Base-by-base conservation (phyloP, 1,284 basidiomycete genomes). In the Fomitopsis pinicola region DNA sequence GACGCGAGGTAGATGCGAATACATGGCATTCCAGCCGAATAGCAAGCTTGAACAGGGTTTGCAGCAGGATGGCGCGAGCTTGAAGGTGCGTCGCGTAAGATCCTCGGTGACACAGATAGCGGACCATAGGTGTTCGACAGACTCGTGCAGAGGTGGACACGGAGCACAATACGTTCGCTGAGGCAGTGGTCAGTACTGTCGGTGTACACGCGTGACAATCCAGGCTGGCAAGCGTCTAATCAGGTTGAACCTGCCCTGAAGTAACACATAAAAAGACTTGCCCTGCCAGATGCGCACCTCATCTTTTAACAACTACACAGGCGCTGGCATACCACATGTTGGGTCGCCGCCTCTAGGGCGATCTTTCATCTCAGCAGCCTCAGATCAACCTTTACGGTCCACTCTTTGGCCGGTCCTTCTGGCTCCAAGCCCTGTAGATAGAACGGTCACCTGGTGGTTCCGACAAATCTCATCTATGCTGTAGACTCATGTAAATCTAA, bases 301-400 rank as follows among this genome's bases (percentile, higher is more conserved):
- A 83, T 85, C 81, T 84, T 85, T 85, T 85, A 85, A 86, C 85
- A 85, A 83, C 77, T 78, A 76, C 73, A 79, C 68, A 69, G 85
- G 81, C 76, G 70, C 77, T 73, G 64, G 73, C 67, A 67, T 79
- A 81, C 82, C 82, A 86, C 82, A 86, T 84, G 82, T 76, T 79
- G 70, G 80, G 71, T 75, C 80, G 79, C 76, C 72, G 55, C 30
- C 36, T 30, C 45, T 26, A 63, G 42, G 61, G 69, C 78, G 78
- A 73, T 79, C 79, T 72, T 80, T 79, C 81, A 85, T 84, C 81
- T 72, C 66, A 67, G 74, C 71, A 69, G 80, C 83, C 85, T 86
- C 75, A 87, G 82, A 88, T 60, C 30, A 65, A 77, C 65, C 15
- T 33, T 22, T 46, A 66, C 61, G 77, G 72, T 82, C 69, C 82